Percentiles rank a stretch among this genome's conserved stretches.
These are phyloP conservation scores for Tuctoria greenei DNA, from an alignment of 176 grass and related monocot genomes.

Conservation along the genomic window DNA sequence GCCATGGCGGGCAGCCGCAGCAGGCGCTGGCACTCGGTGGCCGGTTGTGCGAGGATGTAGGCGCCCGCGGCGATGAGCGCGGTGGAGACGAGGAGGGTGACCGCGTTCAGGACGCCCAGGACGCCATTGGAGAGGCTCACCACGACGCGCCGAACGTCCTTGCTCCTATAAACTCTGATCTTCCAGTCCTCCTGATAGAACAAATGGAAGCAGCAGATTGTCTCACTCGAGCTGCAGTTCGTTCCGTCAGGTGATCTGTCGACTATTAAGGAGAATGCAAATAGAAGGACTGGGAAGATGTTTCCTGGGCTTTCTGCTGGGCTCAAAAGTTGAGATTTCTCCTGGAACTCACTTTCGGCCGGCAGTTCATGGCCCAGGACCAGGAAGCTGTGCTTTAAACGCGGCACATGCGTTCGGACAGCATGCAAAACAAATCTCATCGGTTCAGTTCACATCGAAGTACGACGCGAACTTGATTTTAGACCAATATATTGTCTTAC, in stretches of 20 bases:
- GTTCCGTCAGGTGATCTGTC: neutral
- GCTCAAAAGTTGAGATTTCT: neutral
- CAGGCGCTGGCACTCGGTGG: constrained; percentile 58
- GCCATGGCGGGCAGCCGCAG: constrained; percentile 41
- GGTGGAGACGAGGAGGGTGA: constrained; percentile 41
- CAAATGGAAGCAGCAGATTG: neutral
- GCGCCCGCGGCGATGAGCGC: constrained; percentile 49
- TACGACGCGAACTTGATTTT: neutral
- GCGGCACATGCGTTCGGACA: too few species aligned
- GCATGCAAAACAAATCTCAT: too few species aligned
- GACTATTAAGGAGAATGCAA: too few species aligned
- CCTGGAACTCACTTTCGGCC: neutral
- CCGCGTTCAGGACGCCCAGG: constrained; percentile 48
- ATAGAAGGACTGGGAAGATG: too few species aligned
- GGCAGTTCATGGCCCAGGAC: neutral
- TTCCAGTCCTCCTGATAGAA: neutral
- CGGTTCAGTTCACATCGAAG: too few species aligned
- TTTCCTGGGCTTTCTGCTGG: neutral
- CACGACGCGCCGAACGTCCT: constrained; percentile 21
- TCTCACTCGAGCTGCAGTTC: neutral
- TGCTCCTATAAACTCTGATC: neutral
- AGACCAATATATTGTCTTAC: neutral
- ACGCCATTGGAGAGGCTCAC: constrained; percentile 55
- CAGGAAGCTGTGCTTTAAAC: neutral
- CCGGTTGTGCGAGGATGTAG: constrained; percentile 36